phyloP scores from a whole-genome alignment of 2,329 filamentous ascomycete species.

The Periglandula ipomoeae region DNA sequence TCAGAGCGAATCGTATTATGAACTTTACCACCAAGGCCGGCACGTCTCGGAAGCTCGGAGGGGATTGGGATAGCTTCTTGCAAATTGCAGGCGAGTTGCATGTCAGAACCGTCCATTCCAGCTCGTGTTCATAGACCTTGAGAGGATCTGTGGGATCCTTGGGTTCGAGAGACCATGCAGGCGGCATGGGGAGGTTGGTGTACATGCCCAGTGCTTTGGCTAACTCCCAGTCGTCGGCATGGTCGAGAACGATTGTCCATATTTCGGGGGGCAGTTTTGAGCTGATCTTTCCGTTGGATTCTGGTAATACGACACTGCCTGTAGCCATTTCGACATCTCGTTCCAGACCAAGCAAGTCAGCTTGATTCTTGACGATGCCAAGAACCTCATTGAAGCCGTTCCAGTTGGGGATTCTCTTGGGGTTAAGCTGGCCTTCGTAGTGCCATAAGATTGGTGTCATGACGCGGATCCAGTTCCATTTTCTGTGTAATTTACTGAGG shows the following conservation, averaged over 20 bases:
- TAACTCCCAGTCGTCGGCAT: constrained; percentile 83
- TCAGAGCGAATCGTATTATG: constrained; percentile 84
- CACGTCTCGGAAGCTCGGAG: constrained; percentile 59
- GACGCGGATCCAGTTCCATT: constrained; percentile 81
- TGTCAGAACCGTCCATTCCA: constrained; percentile 79
- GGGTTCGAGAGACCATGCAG: constrained; percentile 56
- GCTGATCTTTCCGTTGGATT: constrained; percentile 23
- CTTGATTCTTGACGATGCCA: constrained; percentile 66
- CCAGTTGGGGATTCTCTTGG: constrained; percentile 51
- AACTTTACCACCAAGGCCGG: constrained; percentile 77
- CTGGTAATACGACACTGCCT: constrained; percentile 26
- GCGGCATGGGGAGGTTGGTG: constrained; percentile 64
- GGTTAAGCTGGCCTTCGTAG: constrained; percentile 47
- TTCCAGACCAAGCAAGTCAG: constrained; percentile 64
- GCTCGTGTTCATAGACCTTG: constrained; percentile 63
- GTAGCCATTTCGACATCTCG: constrained; percentile 55
- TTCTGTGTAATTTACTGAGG: constrained; percentile 69
- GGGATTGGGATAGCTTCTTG: constrained; percentile 61
- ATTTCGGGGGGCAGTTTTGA: constrained; percentile 68
- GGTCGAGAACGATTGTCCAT: constrained; percentile 81
- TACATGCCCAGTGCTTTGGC: constrained; percentile 73
- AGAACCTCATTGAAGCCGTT: constrained; percentile 62
- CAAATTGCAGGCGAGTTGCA: constrained; percentile 63
- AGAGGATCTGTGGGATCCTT: constrained; percentile 53
- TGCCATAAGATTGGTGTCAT: constrained; percentile 77